A percentile compares a stretch with the other conserved stretches of the same genome.
phyloP scores from a whole-genome alignment of 1,284 basidiomycete genomes.

The Afroboletus lepidellus region DNA sequence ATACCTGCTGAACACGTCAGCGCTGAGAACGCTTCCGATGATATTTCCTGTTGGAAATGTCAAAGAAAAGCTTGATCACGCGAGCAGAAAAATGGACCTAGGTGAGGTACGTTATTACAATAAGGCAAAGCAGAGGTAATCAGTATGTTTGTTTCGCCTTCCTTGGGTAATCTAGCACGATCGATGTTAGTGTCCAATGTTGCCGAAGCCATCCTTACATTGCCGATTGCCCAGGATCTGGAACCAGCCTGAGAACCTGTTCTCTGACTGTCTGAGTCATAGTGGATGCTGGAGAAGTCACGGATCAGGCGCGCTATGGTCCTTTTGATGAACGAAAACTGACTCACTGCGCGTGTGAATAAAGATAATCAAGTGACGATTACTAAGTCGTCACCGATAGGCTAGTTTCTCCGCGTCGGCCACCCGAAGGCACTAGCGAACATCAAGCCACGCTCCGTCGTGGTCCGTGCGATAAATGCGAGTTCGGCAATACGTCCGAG shows the following conservation, averaged over 20 bases:
- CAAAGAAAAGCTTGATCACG: slow-evolving; percentile 5
- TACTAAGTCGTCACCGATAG: no score
- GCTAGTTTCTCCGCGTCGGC: no score
- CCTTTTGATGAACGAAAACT: slow-evolving; percentile 2
- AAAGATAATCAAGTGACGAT: background rate
- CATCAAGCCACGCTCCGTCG: no score
- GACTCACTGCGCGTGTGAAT: slow-evolving; percentile 1
- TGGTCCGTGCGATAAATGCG: no score
- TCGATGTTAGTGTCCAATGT: slow-evolving; percentile 10
- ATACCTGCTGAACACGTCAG: slow-evolving; percentile 94
- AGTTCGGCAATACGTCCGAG: no score
- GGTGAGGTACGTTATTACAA: slow-evolving; percentile 99
- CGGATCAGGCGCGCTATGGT: background rate
- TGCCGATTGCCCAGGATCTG: slow-evolving; percentile 47
- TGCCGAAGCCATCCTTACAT: slow-evolving; percentile 38
- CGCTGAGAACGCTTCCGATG: slow-evolving; percentile 94
- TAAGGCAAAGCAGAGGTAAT: slow-evolving; percentile 97
- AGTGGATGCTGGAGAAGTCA: background rate
- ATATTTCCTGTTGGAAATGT: slow-evolving; percentile 73
- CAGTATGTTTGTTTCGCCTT: slow-evolving; percentile 84
- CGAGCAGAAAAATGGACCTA: slow-evolving; percentile 52
- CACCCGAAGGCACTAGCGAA: no score
- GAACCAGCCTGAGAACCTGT: slow-evolving; percentile 57
- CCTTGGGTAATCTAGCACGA: slow-evolving; percentile 69
- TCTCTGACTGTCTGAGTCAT: slow-evolving; percentile 71